These are phyloP conservation scores for Lentinula lateritia DNA, from an alignment of 768 basidiomycete genomes.

Conservation along the genomic window DNA sequence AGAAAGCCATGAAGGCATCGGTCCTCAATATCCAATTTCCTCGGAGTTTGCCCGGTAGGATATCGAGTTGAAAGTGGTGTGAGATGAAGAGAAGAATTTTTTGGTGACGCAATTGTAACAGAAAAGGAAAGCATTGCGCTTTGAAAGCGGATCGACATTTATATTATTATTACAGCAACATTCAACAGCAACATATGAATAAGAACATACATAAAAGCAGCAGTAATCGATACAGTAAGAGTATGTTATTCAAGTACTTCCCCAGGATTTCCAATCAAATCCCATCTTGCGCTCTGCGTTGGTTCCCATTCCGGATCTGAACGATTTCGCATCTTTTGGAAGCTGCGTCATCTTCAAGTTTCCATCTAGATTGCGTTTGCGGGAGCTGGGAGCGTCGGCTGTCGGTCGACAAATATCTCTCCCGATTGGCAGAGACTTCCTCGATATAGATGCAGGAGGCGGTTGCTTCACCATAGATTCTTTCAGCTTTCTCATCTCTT, in stretches of 20 bases:
- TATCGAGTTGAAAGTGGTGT: too few relatives aligned
- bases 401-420: too few relatives aligned
- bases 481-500: conserved; percentile 7
- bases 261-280: conserved; percentile 7
- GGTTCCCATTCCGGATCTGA: not conserved
- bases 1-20: not conserved
- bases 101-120: too few relatives aligned
- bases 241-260: not conserved
- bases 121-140: too few relatives aligned
- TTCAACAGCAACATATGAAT: too few relatives aligned
- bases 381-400: not conserved
- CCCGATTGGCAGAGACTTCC: not conserved
- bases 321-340: not conserved
- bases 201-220: too few relatives aligned
- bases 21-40: too few relatives aligned
- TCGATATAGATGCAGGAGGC: not conserved
- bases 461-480: not conserved
- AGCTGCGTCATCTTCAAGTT: not conserved
- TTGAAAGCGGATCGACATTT: too few relatives aligned
- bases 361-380: not conserved
- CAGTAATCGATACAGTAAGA: not conserved
- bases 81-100: too few relatives aligned
- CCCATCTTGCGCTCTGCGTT: not conserved
- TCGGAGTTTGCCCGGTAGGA: too few relatives aligned
- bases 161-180: too few relatives aligned